A percentile compares a stretch with the other conserved stretches of the same genome.
phyloP scores from a whole-genome alignment of 139 green algal species.

The Tetradesmus lagerheimii region DNA sequence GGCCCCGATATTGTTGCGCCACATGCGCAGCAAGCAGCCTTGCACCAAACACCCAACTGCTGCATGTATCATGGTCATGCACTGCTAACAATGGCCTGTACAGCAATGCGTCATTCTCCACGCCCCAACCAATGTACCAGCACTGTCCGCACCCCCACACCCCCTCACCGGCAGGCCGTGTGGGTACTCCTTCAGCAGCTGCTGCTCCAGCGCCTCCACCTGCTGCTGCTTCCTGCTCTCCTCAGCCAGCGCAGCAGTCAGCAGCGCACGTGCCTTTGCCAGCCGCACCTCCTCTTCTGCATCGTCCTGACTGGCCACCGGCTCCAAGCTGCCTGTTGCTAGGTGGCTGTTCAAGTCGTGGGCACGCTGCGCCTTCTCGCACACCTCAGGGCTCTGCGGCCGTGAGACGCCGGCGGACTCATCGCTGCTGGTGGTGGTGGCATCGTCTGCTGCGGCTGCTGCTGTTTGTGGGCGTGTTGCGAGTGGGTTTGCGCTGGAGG shows the following conservation, averaged over 20 bases:
- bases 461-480: background rate
- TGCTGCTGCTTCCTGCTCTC: constrained; percentile 21
- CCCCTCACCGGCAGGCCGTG: constrained; percentile 26
- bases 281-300: background rate
- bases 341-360: background rate
- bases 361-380: background rate
- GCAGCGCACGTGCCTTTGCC: background rate
- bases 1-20: no score
- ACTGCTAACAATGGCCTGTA: no score
- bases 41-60: no score
- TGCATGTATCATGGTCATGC: no score
- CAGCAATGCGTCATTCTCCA: no score
- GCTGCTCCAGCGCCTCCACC: background rate
- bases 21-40: no score
- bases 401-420: background rate
- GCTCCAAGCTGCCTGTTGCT: constrained; percentile 17
- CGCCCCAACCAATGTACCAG: no score
- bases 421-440: constrained; percentile 13
- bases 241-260: background rate
- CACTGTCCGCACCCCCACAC: no score
- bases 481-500: background rate
- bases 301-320: background rate
- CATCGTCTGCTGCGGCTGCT: background rate
- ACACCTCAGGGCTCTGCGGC: background rate
- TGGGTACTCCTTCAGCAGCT: constrained; percentile 32